Base-by-base conservation (phyloP, 2,329 filamentous ascomycete species). In the Aureobasidium sp. region DNA sequence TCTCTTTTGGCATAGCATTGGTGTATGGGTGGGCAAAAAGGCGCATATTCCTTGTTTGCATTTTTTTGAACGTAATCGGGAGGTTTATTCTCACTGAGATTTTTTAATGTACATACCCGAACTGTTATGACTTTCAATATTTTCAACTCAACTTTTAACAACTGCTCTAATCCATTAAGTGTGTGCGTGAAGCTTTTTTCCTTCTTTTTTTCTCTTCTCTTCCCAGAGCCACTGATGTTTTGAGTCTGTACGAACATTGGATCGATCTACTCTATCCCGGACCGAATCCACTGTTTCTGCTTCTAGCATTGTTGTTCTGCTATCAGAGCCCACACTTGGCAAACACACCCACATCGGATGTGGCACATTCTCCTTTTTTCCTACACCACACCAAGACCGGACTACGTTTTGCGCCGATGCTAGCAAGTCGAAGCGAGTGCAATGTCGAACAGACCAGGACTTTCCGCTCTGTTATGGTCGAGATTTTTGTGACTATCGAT, bases 1-100 rank as follows among this genome's bases (percentile, higher is more conserved):
- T 32, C 51, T 56, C 34, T 59, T 58, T n/a, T 59, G 29, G 55
- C 55, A 59, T 59, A 48, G 44, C 42, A 47, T 47, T 59, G 55
- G 55, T 59, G 55, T 34, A 59, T 48, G 55, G 55, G 34, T 59
- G 42, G 55, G 20, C 41, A 55, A 46, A 56, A 46, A 36, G 55
- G 41, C 55, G 41, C 12, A 47, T 47, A 26, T 58, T 58, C 55
- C 55, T 58, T 48, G 7, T 48, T 58, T 37, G 41, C 37, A 59
- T 42, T 50, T 13, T 50, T 48, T 8, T 20, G 20, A 59, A 50
- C 52, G 56, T 59, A 58, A 58, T 50, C 39, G 39, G 55, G 55
- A 47, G 55, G 42, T 20, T 57, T 36, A 37, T 36, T 58, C 42
- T 39, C 56, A 41, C 36, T 42, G 44, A 50, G 34, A 37, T 41